A percentile compares a stretch with the other conserved stretches of the same genome.
phyloP scores from a whole-genome alignment of 257 asterid species.

The Cordia subcordata region DNA sequence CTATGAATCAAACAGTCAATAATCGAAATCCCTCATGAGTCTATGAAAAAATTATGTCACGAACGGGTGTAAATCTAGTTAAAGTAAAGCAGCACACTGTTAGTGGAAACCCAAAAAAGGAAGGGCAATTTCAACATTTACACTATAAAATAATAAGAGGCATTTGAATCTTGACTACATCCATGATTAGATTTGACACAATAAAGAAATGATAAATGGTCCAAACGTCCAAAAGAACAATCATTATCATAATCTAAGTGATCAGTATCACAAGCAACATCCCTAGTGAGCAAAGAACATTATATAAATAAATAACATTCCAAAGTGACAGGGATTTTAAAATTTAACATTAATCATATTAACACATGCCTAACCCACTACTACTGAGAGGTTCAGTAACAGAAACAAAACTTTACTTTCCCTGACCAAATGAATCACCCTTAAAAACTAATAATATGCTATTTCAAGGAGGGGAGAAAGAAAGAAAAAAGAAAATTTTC shows the following conservation, averaged over 20 bases:
- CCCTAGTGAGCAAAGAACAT: constrained; percentile 15
- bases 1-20: too few relatives aligned
- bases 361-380: constrained; percentile 13
- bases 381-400: background rate
- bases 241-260: constrained; percentile 1
- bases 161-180: constrained; percentile 7
- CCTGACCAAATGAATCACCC: constrained; percentile 3
- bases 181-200: background rate
- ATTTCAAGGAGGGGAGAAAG: constrained; percentile 14
- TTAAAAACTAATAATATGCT: constrained; percentile 9
- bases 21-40: too few relatives aligned
- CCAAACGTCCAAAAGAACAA: constrained; percentile 1
- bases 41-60: too few relatives aligned
- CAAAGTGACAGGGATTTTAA: constrained; percentile 1
- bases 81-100: too few relatives aligned
- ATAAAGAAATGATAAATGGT: background rate
- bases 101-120: background rate
- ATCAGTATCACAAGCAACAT: constrained; percentile 6
- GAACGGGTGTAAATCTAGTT: too few relatives aligned
- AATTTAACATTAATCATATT: constrained; percentile 9
- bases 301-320: constrained; percentile 13
- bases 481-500: background rate
- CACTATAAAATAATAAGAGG: background rate
- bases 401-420: constrained; percentile 21
- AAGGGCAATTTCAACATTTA: background rate